Base-by-base conservation (phyloP, 2,329 filamentous ascomycete genomes). In the Chlorencoelia australis region DNA sequence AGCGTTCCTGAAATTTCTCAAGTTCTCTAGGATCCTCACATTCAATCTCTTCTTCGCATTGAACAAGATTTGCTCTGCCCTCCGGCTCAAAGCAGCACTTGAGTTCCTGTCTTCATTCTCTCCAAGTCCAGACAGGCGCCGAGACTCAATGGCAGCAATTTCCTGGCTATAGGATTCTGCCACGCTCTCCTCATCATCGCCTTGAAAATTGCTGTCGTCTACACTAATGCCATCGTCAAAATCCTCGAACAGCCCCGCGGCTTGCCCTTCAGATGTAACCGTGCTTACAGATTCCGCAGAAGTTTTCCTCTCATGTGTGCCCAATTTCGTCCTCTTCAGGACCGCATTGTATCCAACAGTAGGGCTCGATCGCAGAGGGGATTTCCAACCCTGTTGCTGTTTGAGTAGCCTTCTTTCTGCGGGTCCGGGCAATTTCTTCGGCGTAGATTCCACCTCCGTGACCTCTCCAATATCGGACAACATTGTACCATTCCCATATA, bases 11-110 rank as follows among this genome's bases (percentile, higher is more conserved):
- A n/a, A n/a, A n/a, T n/a, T n/a, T n/a, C n/a, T n/a, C n/a, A n/a
- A n/a, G n/a, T n/a, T n/a, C n/a, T n/a, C n/a, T 11, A 15, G 20
- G 33, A 13, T 24, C 62, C 83, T 58, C 68, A 93, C 86, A 55
- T 84, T 91, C 43, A 96, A 67, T 49, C 87, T 73, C 57, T 78
- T 80, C 64, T 95, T 95, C 20, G 89, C 89, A 60, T 94, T 94
- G 38, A 87, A 85, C 37, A 96, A 68, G 54, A 95, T 95, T 53
- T 88, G 70, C 56, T 95, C 88, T 1, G 88, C 88, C 50, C 86
- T 75, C 48, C 80, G 79, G 57, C 85, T 89, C 45, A 94, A 63
- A 16, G 83, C 77, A 11, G 72, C 77, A 32, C 82, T 84, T 3
- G 84, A 84, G 50, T 80, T 75, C 29, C 70, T 68, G 37, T 82